Evolutionary conservation across 2,329 filamentous ascomycete genomes (phyloP), one percentile per base, ranked within the genome.

Genomic region (Botryotinia convoluta): DNA sequence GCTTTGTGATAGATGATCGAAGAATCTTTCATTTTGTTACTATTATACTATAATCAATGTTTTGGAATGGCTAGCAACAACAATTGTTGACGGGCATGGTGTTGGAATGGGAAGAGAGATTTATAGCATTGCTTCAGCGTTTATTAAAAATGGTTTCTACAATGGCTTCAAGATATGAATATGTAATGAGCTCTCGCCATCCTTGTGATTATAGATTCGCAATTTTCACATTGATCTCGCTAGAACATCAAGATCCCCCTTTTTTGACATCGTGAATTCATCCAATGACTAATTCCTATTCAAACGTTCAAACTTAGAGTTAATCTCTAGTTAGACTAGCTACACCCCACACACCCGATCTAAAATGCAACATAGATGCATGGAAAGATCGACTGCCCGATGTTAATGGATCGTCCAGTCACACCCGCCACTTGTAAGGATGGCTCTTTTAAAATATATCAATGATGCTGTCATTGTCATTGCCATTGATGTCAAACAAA

Each of bases 1-100:
- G 87, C 87, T 74, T 82, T 91, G 77, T 91, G 83, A 76, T 74
- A 37, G 64, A 59, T 7, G 60, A 60, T 48, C 51, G n/a, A 64
- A 63, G 54, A 62, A 59, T 29, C 54, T 60, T 65, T 68, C 26
- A 42, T 62, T 61, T 32, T 71, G 14, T 61, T 59, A 54, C 73
- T 72, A 54, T 61, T 67, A 72, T 69, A 72, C 37, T 44, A 65
- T 60, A 68, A 62, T 69, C 64, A 51, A 54, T 69, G 48, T 59
- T 73, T 68, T 39, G 26, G 26, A 26, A 22, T 57, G n/a, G 42
- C 64, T 48, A 29, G 45, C 32, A 69, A 51, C 20, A n/a, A 69
- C 35, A 48, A 57, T 60, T 62, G 64, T n/a, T 20, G 42, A 35
- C 45, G 26, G 32, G 42, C 42, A 69, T 70, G 71, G 71, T 73